Conservation (phyloP, 108 stramenopile species). For the Aurantiochytrium sp. region DNA sequence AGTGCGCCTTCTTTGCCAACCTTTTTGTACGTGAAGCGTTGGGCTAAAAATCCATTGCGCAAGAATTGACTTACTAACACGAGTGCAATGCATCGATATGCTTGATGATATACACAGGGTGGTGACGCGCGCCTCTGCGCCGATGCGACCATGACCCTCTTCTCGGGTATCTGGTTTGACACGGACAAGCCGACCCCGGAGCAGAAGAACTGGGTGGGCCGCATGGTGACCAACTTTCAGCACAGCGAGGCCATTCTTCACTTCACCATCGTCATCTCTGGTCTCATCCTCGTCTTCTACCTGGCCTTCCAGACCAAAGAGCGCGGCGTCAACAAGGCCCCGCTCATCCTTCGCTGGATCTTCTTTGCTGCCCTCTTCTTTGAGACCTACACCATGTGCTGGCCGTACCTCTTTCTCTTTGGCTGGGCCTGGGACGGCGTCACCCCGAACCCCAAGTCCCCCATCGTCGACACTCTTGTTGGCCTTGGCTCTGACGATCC, state of each 20-base stretch:
- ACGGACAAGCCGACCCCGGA: not conserved
- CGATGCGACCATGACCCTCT: conserved; percentile 9
- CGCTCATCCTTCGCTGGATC: not conserved
- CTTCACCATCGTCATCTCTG: not conserved
- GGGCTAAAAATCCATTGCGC: no score
- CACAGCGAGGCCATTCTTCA: not conserved
- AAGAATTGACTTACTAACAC: no score
- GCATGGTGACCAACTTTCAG: conserved; percentile 12
- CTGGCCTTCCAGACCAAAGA: not conserved
- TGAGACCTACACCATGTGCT: conserved; percentile 18
- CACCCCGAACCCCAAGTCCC: not conserved
- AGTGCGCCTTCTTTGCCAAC: conserved; percentile 9
- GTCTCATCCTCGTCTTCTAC: not conserved
- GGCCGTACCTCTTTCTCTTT: conserved; percentile 18
- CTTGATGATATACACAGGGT: not conserved
- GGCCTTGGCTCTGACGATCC: not conserved
- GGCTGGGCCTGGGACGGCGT: conserved; percentile 15
- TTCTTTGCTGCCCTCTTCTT: conserved; percentile 9
- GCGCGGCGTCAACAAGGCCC: not conserved
- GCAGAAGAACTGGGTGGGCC: conserved; percentile 6
- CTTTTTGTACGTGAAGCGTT: not conserved
- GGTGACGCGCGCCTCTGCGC: not conserved
- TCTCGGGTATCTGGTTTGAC: conserved; percentile 13
- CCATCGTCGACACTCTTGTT: not conserved
- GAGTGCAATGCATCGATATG: not conserved